These are phyloP conservation scores for Calonectria multiphialidica DNA, from an alignment of 2,329 filamentous ascomycete genomes.

Conservation along the genomic window DNA sequence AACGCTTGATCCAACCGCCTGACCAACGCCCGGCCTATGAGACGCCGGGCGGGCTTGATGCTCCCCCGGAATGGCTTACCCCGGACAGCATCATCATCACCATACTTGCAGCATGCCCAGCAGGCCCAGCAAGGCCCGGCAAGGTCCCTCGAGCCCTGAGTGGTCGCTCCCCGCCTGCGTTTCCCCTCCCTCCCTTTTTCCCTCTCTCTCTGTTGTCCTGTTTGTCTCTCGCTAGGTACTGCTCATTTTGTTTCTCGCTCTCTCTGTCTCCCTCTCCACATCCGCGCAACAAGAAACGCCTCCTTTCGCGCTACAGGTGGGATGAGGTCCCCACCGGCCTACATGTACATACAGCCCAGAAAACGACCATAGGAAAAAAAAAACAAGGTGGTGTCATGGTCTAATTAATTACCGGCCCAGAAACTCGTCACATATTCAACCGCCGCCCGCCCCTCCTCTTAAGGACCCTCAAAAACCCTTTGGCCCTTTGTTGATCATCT, in stretches of 20 bases:
- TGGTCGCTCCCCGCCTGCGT: background rate
- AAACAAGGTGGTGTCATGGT: constrained; percentile 1
- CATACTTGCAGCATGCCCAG: constrained; percentile 21
- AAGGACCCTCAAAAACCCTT: background rate
- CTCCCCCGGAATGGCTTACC: constrained; percentile 39
- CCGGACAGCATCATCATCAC: constrained; percentile 29
- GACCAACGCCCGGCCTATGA: constrained; percentile 39
- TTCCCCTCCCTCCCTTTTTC: background rate
- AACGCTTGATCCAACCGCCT: constrained; percentile 44
- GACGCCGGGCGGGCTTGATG: constrained; percentile 22
- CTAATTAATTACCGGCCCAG: background rate
- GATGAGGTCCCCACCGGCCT: background rate
- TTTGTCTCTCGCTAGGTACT: background rate
- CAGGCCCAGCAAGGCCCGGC: background rate
- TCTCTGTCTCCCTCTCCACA: background rate
- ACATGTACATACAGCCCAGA: background rate
- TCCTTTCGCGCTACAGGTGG: background rate
- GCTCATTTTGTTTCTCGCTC: background rate
- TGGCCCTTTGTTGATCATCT: constrained; percentile 13
- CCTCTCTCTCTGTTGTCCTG: background rate
- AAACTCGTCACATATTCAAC: background rate
- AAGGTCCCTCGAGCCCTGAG: background rate
- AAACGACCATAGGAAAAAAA: background rate
- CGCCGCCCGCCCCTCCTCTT: background rate
- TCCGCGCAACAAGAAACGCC: background rate